Percentiles rank a stretch among this genome's conserved stretches.
Evolutionary conservation across 2,329 filamentous ascomycete species (phyloP).

Genomic region (Trichophyton verrucosum): DNA sequence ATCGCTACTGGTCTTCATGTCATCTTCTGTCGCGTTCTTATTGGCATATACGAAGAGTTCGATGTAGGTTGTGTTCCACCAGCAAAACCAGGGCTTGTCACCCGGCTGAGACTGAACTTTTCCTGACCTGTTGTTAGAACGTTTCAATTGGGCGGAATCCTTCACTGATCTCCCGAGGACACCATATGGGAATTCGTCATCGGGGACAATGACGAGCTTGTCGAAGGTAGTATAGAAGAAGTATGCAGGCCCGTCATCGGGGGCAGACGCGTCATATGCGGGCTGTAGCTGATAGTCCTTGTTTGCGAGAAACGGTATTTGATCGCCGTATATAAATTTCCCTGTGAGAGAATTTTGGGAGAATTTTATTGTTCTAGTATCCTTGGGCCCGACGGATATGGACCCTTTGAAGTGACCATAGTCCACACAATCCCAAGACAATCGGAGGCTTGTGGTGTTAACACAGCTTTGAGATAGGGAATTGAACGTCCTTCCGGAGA

Average conservation of each 20-base stretch:
- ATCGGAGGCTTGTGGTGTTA: conserved; percentile 30
- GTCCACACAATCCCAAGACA: conserved; percentile 42
- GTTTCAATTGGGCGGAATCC: conserved; percentile 13
- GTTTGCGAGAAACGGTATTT: conserved; percentile 40
- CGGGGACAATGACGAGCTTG: conserved; percentile 47
- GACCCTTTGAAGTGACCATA: conserved; percentile 15
- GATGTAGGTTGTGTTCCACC: conserved; percentile 55
- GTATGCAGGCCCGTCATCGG: conserved; percentile 47
- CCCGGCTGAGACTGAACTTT: conserved; percentile 38
- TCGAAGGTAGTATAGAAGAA: conserved; percentile 52
- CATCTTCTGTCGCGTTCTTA: neutral
- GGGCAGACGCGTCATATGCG: conserved; percentile 46
- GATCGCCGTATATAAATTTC: conserved; percentile 47
- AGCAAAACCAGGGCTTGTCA: conserved; percentile 56
- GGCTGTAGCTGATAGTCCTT: conserved; percentile 39
- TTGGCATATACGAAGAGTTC: conserved; percentile 56
- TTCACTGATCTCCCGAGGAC: conserved; percentile 13
- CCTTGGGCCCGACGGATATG: neutral
- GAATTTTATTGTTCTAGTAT: neutral
- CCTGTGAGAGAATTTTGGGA: conserved; percentile 16
- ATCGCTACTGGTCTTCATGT: conserved; percentile 4
- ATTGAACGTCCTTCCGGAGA: conserved; percentile 37
- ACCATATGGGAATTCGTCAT: conserved; percentile 22
- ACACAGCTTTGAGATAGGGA: conserved; percentile 40
- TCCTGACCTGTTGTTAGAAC: conserved; percentile 20